Percentiles rank a stretch among this genome's conserved stretches.
Conservation (phyloP, 225 moss, liverwort and hornwort genomes). For the Bryum argenteum region DNA sequence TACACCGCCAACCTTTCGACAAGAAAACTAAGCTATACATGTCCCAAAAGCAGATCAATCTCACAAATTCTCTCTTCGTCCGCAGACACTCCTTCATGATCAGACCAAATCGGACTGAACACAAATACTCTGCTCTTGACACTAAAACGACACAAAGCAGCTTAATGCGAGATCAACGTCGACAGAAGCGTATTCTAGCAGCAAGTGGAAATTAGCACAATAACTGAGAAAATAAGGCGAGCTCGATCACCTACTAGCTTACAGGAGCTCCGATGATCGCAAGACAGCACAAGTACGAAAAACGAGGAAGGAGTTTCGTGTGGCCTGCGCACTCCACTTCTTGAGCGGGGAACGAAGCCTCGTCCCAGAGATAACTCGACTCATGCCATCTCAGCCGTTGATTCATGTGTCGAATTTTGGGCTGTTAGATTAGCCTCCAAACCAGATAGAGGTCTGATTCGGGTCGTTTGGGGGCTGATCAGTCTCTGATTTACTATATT, state of each 20-base stretch:
- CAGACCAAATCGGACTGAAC: constrained; percentile 11
- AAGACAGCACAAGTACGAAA: not conserved
- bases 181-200: not conserved
- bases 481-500: no score
- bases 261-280: constrained; percentile 3
- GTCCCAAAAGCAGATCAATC: constrained; percentile 19
- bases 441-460: no score
- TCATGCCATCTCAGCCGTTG: no score
- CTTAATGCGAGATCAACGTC: not conserved
- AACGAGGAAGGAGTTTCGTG: not conserved
- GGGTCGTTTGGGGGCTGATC: no score
- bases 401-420: no score
- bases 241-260: constrained; percentile 20
- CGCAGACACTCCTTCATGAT: not conserved
- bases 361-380: no score
- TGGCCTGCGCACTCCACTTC: constrained; percentile 41
- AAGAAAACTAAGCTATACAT: not conserved
- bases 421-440: no score
- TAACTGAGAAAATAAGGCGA: not conserved
- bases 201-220: no score
- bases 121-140: not conserved
- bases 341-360: no score
- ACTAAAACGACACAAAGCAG: not conserved
- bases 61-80: constrained; percentile 12
- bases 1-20: constrained; percentile 29